Conservation (phyloP, 2,329 filamentous ascomycete genomes). For the Lachnellula suecica region DNA sequence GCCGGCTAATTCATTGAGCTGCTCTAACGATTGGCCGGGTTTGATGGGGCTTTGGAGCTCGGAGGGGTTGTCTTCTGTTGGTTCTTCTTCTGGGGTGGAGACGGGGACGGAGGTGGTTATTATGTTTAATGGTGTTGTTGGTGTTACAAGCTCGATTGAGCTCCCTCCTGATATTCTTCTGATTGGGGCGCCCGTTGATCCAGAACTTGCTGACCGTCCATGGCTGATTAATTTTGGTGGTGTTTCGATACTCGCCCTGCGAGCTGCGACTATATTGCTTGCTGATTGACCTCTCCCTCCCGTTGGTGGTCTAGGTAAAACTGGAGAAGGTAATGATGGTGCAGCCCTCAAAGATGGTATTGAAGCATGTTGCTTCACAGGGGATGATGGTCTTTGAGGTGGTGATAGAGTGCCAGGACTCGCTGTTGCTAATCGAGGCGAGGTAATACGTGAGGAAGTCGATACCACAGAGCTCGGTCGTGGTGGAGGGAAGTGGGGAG, state of each 20-base stretch:
- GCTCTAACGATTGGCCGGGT: conserved; percentile 52
- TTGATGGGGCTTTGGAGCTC: conserved; percentile 53
- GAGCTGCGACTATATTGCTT: conserved; percentile 17
- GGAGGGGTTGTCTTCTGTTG: conserved; percentile 2
- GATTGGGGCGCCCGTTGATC: conserved; percentile 22
- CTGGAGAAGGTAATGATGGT: conserved; percentile 24
- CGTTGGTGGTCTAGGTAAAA: conserved; percentile 19
- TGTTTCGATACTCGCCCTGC: conserved; percentile 24
- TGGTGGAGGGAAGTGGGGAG: conserved; percentile 36
- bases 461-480: conserved; percentile 47
- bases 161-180: conserved; percentile 25
- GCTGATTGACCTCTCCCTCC: conserved; percentile 23
- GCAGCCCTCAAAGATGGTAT: conserved; percentile 22
- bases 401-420: conserved; percentile 27
- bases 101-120: conserved; percentile 18
- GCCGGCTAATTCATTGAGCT: conserved; percentile 74
- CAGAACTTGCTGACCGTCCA: conserved; percentile 27
- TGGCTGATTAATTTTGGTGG: conserved; percentile 17
- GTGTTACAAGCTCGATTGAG: conserved; percentile 17
- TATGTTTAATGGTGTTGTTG: conserved; percentile 20
- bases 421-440: conserved; percentile 39
- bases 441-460: conserved; percentile 42
- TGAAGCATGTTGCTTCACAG: conserved; percentile 42
- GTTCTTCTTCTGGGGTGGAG: conserved; percentile 24
- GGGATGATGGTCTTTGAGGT: conserved; percentile 49